Evolutionary conservation across 2,329 filamentous ascomycete species (phyloP).

Genomic region (Verruconis gallopava): DNA sequence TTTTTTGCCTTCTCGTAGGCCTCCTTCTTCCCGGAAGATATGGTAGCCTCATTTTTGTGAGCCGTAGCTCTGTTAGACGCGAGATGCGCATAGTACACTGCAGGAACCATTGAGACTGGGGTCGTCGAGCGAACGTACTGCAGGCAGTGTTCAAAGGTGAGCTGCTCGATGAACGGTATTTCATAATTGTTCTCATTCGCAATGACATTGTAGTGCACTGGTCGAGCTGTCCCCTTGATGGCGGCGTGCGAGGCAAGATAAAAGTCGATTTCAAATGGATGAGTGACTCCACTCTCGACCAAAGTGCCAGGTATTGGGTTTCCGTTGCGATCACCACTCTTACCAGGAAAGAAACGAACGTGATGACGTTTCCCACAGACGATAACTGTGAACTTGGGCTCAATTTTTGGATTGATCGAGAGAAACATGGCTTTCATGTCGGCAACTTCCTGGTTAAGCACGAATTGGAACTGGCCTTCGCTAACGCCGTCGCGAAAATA

Average conservation of each 20-base stretch:
- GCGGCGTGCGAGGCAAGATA: conserved; percentile 60
- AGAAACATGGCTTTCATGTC: conserved; percentile 47
- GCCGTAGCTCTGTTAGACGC: conserved; percentile 66
- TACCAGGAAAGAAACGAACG: conserved; percentile 71
- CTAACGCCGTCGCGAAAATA: conserved; percentile 91
- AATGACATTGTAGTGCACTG: conserved; percentile 84
- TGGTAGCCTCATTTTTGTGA: conserved; percentile 46
- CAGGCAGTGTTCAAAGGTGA: conserved; percentile 93
- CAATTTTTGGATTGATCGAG: conserved; percentile 16
- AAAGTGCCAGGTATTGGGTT: conserved; percentile 80
- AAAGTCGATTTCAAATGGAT: conserved; percentile 84
- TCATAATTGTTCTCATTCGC: conserved; percentile 62
- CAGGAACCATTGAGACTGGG: conserved; percentile 75
- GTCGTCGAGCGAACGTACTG: conserved; percentile 88
- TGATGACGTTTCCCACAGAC: conserved; percentile 91
- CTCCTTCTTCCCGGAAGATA: conserved; percentile 11
- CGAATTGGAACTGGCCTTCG: conserved; percentile 70
- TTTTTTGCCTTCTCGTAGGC: conserved; percentile 8
- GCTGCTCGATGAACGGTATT: conserved; percentile 60
- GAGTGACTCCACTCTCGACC: conserved; percentile 80
- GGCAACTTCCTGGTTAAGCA: conserved; percentile 64
- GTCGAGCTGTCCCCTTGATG: conserved; percentile 86
- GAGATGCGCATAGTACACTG: conserved; percentile 92
- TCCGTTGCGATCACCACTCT: conserved; percentile 54
- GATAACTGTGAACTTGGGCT: conserved; percentile 57